A percentile compares a stretch with the other conserved stretches of the same genome.
Conservation (phyloP, 2,329 filamentous ascomycete species). For the Aspergillus oerlinghausenensis region DNA sequence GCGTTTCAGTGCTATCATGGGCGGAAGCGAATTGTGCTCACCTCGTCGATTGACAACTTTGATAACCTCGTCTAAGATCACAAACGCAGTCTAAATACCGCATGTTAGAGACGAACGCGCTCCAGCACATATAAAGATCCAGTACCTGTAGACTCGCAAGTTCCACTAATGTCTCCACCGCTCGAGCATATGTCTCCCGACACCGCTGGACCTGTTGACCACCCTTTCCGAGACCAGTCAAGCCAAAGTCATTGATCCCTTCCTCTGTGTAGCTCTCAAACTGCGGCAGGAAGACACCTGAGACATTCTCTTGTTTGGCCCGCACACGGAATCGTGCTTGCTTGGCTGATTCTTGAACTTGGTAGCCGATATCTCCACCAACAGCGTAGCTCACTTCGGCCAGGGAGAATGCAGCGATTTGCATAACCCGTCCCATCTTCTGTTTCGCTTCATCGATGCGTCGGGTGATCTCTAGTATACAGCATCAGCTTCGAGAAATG, state of each 20-base stretch:
- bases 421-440: slow-evolving; percentile 99
- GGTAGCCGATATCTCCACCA: slow-evolving; percentile 91
- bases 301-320: slow-evolving; percentile 97
- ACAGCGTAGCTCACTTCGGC: slow-evolving; percentile 97
- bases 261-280: slow-evolving; percentile 91
- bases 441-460: slow-evolving; percentile 98
- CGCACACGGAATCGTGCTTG: slow-evolving; percentile 87
- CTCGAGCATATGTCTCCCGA: slow-evolving; percentile 90
- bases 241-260: slow-evolving; percentile 88
- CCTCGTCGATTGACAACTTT: slow-evolving; percentile 97
- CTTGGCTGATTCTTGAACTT: slow-evolving; percentile 94
- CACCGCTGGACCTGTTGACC: slow-evolving; percentile 95
- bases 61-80: slow-evolving; percentile 97
- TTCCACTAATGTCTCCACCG: slow-evolving; percentile 93
- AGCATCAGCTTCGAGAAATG: slow-evolving; percentile 21
- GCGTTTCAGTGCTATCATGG: slow-evolving; percentile 4
- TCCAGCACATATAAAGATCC: not conserved
- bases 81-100: slow-evolving; percentile 71
- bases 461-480: slow-evolving; percentile 73
- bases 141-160: slow-evolving; percentile 79
- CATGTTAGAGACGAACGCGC: not conserved
- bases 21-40: slow-evolving; percentile 36
- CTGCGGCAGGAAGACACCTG: slow-evolving; percentile 85
- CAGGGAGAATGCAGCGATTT: slow-evolving; percentile 95
- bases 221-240: slow-evolving; percentile 93